A percentile compares a stretch with the other conserved stretches of the same genome.
Conservation (phyloP, 768 basidiomycete genomes). For the Hypholoma fasciculare region DNA sequence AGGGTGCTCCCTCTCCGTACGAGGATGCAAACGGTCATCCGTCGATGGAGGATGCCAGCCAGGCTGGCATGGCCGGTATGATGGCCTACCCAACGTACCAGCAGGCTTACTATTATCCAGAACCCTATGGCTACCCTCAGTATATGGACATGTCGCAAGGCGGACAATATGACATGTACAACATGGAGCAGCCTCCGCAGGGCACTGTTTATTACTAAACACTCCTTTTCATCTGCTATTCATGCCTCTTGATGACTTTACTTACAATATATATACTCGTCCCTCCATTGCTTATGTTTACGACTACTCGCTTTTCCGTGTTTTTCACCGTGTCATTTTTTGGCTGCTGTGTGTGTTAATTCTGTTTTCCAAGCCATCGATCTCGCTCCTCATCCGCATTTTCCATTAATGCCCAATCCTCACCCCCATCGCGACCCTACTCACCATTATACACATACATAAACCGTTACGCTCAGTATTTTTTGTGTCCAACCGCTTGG, state of each 20-base stretch:
- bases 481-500: conserved; percentile 6
- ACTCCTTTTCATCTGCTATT: conserved; percentile 18
- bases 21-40: conserved; percentile 23
- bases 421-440: conserved; percentile 18
- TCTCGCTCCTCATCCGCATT: conserved; percentile 24
- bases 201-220: conserved; percentile 63
- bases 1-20: conserved; percentile 25
- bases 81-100: conserved; percentile 62
- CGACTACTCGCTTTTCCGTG: conserved; percentile 16
- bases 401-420: conserved; percentile 19
- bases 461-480: conserved; percentile 14
- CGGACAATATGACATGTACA: conserved; percentile 69
- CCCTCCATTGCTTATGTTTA: conserved; percentile 18
- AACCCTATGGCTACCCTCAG: conserved; percentile 63
- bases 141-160: conserved; percentile 70
- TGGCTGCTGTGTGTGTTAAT: conserved; percentile 22
- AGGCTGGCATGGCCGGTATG: conserved; percentile 29
- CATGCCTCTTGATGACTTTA: conserved; percentile 21
- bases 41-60: conserved; percentile 21
- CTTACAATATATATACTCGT: conserved; percentile 21
- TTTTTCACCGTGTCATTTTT: conserved; percentile 13
- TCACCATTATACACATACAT: conserved; percentile 16
- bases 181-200: conserved; percentile 48
- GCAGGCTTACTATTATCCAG: conserved; percentile 71
- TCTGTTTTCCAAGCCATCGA: conserved; percentile 20